Evolutionary conservation across 345 rosid species (phyloP), one percentile per base, ranked within the genome.

Genomic region (Euphorbia tirucalli): DNA sequence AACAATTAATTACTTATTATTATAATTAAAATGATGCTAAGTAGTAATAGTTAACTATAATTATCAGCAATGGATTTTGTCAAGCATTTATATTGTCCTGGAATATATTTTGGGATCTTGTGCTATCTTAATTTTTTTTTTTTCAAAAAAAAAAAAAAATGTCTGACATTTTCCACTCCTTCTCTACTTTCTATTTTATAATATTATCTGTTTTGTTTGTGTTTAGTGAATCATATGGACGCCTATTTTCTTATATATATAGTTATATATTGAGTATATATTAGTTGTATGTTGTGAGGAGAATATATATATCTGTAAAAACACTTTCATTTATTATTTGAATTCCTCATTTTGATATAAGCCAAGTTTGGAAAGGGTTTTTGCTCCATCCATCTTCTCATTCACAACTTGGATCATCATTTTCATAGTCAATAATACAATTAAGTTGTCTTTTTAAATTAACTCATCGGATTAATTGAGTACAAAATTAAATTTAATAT

Each of bases 201-300:
- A 63, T 69, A 60, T 76, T 76, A 76, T 75, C 69, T 15, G 22
- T 31, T 46, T 16, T 59, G 18, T 4, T n/a, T 35, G 39, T 35
- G 7, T 30, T 43, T 73, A 41, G 21, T 74, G 74, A 48, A 69
- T 77, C 46, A 1, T 57, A 1, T 57, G 76, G 80, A 71, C 78
- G 75, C 75, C 74, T 64, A 48, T 39, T 52, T 54, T 78, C n/a
- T 63, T 14, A 49, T 3, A 49, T 49, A 49, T 49, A 14, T 43
- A 0, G 19, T 49, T 54, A 49, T 65, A n/a, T n/a, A n/a, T n/a
- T n/a, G n/a, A n/a, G n/a, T n/a, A n/a, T n/a, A n/a, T n/a, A n/a
- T n/a, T 62, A 0, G 60, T 43, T 57, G 18, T 13, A n/a, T 61
- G n/a, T 64, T 39, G 74, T 60, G 50, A 49, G 71, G 67, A 74